Base-by-base conservation (phyloP, 2,329 filamentous ascomycete genomes). In the Triangularia setosa region DNA sequence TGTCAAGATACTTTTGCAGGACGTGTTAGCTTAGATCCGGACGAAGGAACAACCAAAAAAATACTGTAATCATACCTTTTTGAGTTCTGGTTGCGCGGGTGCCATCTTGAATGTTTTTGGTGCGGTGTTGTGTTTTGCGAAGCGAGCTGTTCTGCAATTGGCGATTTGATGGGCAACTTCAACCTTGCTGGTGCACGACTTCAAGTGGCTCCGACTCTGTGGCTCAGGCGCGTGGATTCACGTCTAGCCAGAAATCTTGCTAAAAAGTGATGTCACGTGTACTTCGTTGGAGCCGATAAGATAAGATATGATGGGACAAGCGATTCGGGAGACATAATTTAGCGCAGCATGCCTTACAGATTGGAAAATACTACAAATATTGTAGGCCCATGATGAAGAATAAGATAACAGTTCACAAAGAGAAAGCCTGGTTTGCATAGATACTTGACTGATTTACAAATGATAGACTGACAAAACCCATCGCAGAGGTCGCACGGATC, bases 21-120 rank as follows among this genome's bases (percentile, higher is more conserved):
- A 25, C 24, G 12, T 55, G 52, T 24, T 55, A 55, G 52, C 21
- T 7, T 16, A 9, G 11, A 55, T 16, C 11, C 25, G 12, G 27
- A n/a, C n/a, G n/a, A 4, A 24, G 18, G 24, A 25, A 55, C 21
- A 60, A 55, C 28, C 6, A 12, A 18, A 27, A 44, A 18, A 18
- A 28, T 16, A 33, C 6, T 25, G 23, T 33, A n/a, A 24, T 7
- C 11, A 63, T 80, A 96, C 95, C 88, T 98, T 99, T 82, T 98
- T 99, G 69, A 99, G 87, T 83, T 99, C 96, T 73, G 95, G 95
- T 81, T 98, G 95, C 77, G 95, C 93, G 88, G 96, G 94, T 81
- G 95, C 92, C 95, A 99, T 99, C 71, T 83, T 90, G 81, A 68
- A 58, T 58, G 58, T 21, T 24, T 35, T 62, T 25, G 64, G 60